These are phyloP conservation scores for Erysimum cheiri DNA, from an alignment of 441 rosid genomes.

Conservation along the genomic window DNA sequence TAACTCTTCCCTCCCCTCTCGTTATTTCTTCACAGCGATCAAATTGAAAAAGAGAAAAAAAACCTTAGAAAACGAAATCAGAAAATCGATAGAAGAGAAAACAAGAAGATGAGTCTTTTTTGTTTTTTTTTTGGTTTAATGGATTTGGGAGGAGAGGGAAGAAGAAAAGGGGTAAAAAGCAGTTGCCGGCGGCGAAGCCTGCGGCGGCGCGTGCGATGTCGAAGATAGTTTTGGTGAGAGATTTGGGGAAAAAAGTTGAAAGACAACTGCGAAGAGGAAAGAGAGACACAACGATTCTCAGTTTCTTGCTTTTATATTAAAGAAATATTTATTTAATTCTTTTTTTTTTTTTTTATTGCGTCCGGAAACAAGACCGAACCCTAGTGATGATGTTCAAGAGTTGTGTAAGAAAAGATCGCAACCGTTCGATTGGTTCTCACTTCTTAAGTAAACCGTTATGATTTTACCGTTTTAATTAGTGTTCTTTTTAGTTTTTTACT, in stretches of 20 bases:
- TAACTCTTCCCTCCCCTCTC: constrained; percentile 96
- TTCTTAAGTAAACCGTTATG: no score
- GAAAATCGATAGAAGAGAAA: constrained; percentile 29
- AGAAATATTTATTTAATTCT: not conserved
- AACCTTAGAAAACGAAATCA: constrained; percentile 23
- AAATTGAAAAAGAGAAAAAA: constrained; percentile 2
- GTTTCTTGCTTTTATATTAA: constrained; percentile 14
- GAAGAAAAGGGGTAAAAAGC: constrained; percentile 45
- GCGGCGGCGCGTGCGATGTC: constrained; percentile 55
- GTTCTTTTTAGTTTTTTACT: no score
- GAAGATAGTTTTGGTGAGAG: constrained; percentile 32
- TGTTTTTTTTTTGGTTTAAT: constrained; percentile 23
- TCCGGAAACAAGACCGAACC: constrained; percentile 37
- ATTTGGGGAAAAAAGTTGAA: constrained; percentile 7
- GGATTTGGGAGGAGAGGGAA: constrained; percentile 62
- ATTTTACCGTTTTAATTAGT: no score
- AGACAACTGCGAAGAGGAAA: constrained; percentile 42
- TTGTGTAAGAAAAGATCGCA: no score
- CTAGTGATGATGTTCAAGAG: not conserved
- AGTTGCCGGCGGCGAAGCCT: constrained; percentile 60
- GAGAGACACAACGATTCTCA: constrained; percentile 16
- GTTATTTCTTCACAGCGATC: constrained; percentile 46
- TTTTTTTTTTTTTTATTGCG: not conserved
- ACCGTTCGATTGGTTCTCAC: no score
- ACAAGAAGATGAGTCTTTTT: no score